A percentile compares a stretch with the other conserved stretches of the same genome.
These are phyloP conservation scores for Neurospora africana DNA, from an alignment of 495 filamentous ascomycete species.

Conservation along the genomic window DNA sequence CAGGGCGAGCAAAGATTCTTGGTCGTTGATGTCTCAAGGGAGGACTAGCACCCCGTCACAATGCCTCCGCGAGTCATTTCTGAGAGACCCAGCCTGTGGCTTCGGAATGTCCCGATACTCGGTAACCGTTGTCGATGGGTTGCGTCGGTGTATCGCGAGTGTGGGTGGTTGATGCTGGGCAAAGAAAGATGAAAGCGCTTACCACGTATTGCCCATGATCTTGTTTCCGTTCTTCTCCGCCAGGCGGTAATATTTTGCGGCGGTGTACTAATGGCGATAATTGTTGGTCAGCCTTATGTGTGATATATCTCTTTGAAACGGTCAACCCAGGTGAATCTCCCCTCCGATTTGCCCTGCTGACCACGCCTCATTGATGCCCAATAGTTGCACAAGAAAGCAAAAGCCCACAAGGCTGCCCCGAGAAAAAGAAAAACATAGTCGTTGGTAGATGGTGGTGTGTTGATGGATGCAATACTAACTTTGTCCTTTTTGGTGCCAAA, in stretches of 20 bases:
- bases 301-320: slow-evolving; percentile 10
- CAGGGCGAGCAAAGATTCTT: not conserved
- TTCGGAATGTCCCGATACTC: not conserved
- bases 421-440: not conserved
- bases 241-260: slow-evolving; percentile 87
- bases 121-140: not conserved
- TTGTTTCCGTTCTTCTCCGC: slow-evolving; percentile 85
- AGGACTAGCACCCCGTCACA: not conserved
- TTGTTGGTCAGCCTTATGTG: slow-evolving; percentile 29
- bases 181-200: slow-evolving; percentile 28
- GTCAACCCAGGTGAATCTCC: slow-evolving; percentile 8
- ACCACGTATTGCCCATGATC: slow-evolving; percentile 92
- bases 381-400: slow-evolving; percentile 7
- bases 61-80: not conserved
- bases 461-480: slow-evolving; percentile 46
- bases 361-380: slow-evolving; percentile 32
- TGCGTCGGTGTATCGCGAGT: not conserved
- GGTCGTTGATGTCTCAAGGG: not conserved
- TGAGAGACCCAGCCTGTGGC: not conserved
- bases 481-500: slow-evolving; percentile 95
- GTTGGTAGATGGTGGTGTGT: not conserved
- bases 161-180: not conserved
- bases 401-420: not conserved
- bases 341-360: slow-evolving; percentile 11
- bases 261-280: slow-evolving; percentile 51